Base-by-base conservation (phyloP, 345 rosid species). In the Boechera stricta region DNA sequence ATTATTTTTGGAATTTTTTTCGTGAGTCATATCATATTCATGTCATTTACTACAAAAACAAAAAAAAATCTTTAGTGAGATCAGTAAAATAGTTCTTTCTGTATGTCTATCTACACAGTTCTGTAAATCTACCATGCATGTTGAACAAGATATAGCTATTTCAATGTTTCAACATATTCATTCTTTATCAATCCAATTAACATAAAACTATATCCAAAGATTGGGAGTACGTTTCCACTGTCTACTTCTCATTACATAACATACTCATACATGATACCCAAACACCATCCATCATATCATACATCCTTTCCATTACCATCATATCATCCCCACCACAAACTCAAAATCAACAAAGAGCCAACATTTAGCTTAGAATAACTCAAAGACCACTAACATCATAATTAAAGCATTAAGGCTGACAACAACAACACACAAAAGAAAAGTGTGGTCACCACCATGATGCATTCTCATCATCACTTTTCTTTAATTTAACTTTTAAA, bases 371-470 rank as follows among this genome's bases (percentile, higher is more conserved):
- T 78, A 72, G 8, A 58, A 56, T 67, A 49, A 72, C 77, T 72
- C 18, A 51, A 67, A 72, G 67, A 55, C 47, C 68, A 71, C 63
- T 71, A 39, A 21, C 68, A 77, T 52, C 61, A 71, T 65, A 71
- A 64, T 56, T 71, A 77, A 77, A 77, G 76, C 71, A 71, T 71
- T 58, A 48, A 77, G 39, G 68, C 77, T 49, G 60, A 18, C 24
- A 66, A 72, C 48, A 66, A 59, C 64, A 72, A 76, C 71, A 78
- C 69, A 72, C 66, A 72, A 51, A 67, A 72, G 73, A 73, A 65
- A 69, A 49, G 47, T 38, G 77, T 72, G 73, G 73, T 31, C 77
- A 77, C 77, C 68, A 71, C 73, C 71, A 77, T 65, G 72, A 77
- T 54, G 71, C 60, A 70, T 77, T n/a, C 41, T 70, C 75, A 70